A percentile compares a stretch with the other conserved stretches of the same genome.
Conservation (phyloP, 1,284 basidiomycete genomes). For the Irpex sp. region DNA sequence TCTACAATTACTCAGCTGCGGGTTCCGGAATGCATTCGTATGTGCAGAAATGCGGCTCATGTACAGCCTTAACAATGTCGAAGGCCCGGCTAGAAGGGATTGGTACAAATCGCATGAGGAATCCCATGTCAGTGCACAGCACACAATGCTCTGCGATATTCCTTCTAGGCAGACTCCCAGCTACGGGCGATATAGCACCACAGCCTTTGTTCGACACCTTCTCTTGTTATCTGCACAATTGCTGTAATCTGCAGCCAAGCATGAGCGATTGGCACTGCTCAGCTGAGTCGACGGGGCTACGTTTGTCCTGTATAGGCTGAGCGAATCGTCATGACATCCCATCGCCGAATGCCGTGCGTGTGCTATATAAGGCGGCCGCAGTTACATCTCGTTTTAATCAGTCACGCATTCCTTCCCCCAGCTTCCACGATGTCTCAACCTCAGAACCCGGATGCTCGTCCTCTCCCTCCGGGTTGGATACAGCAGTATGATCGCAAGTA, state of each 20-base stretch:
- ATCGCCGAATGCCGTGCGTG: slow-evolving; percentile 8
- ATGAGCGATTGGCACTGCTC: background rate
- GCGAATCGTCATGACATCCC: slow-evolving; percentile 3
- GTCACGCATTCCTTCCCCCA: slow-evolving; percentile 19
- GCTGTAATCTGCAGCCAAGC: background rate
- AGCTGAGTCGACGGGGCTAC: background rate
- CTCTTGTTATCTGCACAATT: no score
- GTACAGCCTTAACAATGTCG: no score
- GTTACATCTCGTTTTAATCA: slow-evolving; percentile 12
- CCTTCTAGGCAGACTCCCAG: no score
- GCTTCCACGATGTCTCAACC: slow-evolving; percentile 37
- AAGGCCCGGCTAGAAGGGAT: no score
- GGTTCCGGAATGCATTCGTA: no score
- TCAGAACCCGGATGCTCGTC: slow-evolving; percentile 60
- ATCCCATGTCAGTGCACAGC: no score
- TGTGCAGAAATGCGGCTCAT: no score
- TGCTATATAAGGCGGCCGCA: slow-evolving; percentile 3
- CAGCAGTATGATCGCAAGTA: slow-evolving; percentile 67
- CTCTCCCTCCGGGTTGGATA: slow-evolving; percentile 67
- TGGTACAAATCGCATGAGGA: no score
- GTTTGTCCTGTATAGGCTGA: background rate
- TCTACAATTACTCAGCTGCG: no score
- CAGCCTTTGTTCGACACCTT: no score
- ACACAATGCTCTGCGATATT: no score
- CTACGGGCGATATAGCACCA: no score